A percentile compares a stretch with the other conserved stretches of the same genome.
These are phyloP conservation scores for Psophocarpus tetragonolobus DNA, from an alignment of 306 rosid species.

Conservation along the genomic window DNA sequence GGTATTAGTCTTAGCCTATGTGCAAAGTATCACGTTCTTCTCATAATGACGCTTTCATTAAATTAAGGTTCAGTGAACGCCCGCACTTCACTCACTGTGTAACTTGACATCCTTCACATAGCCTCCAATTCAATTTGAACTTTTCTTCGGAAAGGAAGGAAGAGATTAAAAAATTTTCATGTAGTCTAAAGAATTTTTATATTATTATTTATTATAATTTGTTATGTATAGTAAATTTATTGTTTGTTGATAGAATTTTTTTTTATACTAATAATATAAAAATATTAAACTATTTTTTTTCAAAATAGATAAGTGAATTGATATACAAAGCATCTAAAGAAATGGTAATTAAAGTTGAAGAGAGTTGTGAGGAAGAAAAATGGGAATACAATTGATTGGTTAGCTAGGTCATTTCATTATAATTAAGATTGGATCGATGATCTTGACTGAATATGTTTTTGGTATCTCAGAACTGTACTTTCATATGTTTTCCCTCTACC, in stretches of 20 bases:
- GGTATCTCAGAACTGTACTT: not conserved
- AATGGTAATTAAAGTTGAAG: not conserved
- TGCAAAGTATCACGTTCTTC: constrained; percentile 8
- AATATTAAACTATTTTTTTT: too few species aligned
- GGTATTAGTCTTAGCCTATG: not conserved
- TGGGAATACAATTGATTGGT: not conserved
- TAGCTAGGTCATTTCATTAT: not conserved
- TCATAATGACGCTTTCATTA: constrained; percentile 18
- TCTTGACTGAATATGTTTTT: not conserved
- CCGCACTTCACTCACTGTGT: not conserved
- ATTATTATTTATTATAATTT: too few species aligned
- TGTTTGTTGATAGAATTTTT: too few species aligned
- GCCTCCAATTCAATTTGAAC: constrained; percentile 7
- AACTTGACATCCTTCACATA: not conserved
- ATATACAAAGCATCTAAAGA: not conserved
- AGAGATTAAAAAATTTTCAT: not conserved
- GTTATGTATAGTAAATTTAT: too few species aligned
- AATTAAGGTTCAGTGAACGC: constrained; percentile 12
- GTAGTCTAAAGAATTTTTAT: too few species aligned
- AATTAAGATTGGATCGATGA: constrained; percentile 4
- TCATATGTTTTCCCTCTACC: not conserved
- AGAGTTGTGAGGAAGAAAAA: not conserved
- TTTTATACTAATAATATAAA: too few species aligned
- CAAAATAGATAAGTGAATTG: not conserved
- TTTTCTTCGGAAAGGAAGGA: not conserved